A percentile compares a stretch with the other conserved stretches of the same genome.
Conservation (phyloP, 2,329 filamentous ascomycete genomes). For the Pseudocercospora eumusae region DNA sequence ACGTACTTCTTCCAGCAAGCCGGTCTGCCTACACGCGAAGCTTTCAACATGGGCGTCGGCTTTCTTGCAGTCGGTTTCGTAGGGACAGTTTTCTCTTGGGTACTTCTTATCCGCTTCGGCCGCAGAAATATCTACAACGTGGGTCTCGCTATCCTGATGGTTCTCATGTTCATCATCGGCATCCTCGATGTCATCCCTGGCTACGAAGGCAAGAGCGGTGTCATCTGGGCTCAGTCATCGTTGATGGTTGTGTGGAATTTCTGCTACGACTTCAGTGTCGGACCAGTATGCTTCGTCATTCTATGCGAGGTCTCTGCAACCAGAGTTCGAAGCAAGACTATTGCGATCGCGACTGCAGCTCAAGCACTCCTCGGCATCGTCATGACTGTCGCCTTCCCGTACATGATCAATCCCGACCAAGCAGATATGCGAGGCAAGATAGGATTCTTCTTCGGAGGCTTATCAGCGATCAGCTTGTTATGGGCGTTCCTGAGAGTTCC, state of each 20-base stretch:
- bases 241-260: conserved; percentile 43
- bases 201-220: conserved; percentile 31
- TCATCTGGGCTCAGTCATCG: conserved; percentile 47
- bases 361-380: conserved; percentile 46
- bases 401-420: conserved; percentile 47
- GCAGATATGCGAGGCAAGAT: conserved; percentile 45
- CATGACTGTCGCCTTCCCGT: conserved; percentile 42
- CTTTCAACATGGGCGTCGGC: conserved; percentile 47
- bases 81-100: conserved; percentile 48
- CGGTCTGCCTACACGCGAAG: conserved; percentile 43
- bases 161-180: conserved; percentile 44
- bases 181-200: conserved; percentile 44
- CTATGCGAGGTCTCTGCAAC: conserved; percentile 44
- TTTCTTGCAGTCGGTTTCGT: conserved; percentile 47
- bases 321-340: conserved; percentile 43
- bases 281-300: conserved; percentile 45
- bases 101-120: conserved; percentile 43
- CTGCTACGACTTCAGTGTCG: conserved; percentile 43
- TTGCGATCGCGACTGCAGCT: conserved; percentile 43
- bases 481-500: conserved; percentile 46
- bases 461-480: conserved; percentile 38
- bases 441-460: conserved; percentile 46
- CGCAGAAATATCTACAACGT: conserved; percentile 45
- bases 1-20: conserved; percentile 54
- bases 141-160: conserved; percentile 40